Evolutionary conservation across 2,329 filamentous ascomycete species (phyloP).

Genomic region (Hypoxylon sp.): DNA sequence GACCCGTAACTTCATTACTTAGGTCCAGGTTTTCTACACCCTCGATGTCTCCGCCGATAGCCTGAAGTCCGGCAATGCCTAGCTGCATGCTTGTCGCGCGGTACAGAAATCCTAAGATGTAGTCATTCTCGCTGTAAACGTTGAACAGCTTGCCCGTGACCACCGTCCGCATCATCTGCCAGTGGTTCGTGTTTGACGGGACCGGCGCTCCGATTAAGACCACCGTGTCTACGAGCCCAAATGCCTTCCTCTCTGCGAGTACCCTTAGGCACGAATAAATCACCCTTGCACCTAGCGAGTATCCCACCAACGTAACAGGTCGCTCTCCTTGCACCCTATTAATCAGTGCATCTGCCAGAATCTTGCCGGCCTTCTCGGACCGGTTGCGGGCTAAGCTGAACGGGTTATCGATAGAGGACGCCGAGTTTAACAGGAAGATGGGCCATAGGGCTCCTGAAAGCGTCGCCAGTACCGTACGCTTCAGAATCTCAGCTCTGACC

Average conservation of each 20-base stretch:
- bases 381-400: constrained; percentile 83
- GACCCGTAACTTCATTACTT: constrained; percentile 66
- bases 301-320: constrained; percentile 76
- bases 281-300: constrained; percentile 76
- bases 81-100: constrained; percentile 85
- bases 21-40: constrained; percentile 73
- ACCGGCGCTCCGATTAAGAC: constrained; percentile 85
- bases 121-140: constrained; percentile 89
- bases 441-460: constrained; percentile 80
- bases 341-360: constrained; percentile 78
- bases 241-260: constrained; percentile 76
- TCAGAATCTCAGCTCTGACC: constrained; percentile 81
- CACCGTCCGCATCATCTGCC: constrained; percentile 82
- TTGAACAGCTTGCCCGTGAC: constrained; percentile 89
- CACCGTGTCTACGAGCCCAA: constrained; percentile 74
- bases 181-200: constrained; percentile 79
- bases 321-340: constrained; percentile 78
- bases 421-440: constrained; percentile 75
- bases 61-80: constrained; percentile 87
- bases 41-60: constrained; percentile 73
- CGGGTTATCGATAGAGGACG: constrained; percentile 82
- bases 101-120: constrained; percentile 89
- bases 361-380: constrained; percentile 83
- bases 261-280: constrained; percentile 77
- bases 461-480: constrained; percentile 77